Conservation (phyloP, 345 rosid species). For the Brassica nigra region DNA sequence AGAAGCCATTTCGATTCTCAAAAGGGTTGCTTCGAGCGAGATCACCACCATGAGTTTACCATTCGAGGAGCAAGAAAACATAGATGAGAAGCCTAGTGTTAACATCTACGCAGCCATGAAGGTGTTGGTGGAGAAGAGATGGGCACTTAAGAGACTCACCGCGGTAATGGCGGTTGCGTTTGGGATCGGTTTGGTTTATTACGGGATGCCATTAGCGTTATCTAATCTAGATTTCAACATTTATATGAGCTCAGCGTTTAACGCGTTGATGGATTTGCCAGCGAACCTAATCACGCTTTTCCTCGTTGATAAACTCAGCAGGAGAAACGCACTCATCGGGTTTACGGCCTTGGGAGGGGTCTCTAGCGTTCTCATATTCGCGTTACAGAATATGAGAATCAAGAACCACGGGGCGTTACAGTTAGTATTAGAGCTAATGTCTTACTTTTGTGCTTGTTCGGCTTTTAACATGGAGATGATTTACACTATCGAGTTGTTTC, state of each 20-base stretch:
- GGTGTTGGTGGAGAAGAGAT: slow-evolving; percentile 46
- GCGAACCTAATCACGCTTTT: slow-evolving; percentile 51
- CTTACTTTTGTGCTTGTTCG: slow-evolving; percentile 60
- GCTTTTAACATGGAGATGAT: slow-evolving; percentile 49
- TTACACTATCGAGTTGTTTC: slow-evolving; percentile 64
- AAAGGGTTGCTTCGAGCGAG: slow-evolving; percentile 42
- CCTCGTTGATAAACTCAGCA: slow-evolving; percentile 46
- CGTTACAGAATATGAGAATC: slow-evolving; percentile 36
- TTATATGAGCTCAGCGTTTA: slow-evolving; percentile 60
- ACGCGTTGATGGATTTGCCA: slow-evolving; percentile 71
- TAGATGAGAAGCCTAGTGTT: slow-evolving; percentile 30
- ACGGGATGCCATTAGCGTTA: slow-evolving; percentile 72
- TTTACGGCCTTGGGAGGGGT: slow-evolving; percentile 51
- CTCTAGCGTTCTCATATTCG: slow-evolving; percentile 48
- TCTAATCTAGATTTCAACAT: slow-evolving; percentile 55
- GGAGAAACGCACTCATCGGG: slow-evolving; percentile 45
- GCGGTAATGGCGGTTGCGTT: slow-evolving; percentile 49
- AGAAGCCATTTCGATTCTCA: slow-evolving; percentile 58
- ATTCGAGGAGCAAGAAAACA: slow-evolving; percentile 35
- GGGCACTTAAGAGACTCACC: slow-evolving; percentile 53
- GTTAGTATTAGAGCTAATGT: slow-evolving; percentile 54
- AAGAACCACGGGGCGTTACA: slow-evolving; percentile 28
- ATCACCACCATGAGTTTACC: slow-evolving; percentile 20
- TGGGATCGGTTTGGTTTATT: slow-evolving; percentile 68
- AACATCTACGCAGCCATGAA: slow-evolving; percentile 52